These are phyloP conservation scores for Chrysoporthe cubensis DNA, from an alignment of 2,329 filamentous ascomycete genomes.

Conservation along the genomic window DNA sequence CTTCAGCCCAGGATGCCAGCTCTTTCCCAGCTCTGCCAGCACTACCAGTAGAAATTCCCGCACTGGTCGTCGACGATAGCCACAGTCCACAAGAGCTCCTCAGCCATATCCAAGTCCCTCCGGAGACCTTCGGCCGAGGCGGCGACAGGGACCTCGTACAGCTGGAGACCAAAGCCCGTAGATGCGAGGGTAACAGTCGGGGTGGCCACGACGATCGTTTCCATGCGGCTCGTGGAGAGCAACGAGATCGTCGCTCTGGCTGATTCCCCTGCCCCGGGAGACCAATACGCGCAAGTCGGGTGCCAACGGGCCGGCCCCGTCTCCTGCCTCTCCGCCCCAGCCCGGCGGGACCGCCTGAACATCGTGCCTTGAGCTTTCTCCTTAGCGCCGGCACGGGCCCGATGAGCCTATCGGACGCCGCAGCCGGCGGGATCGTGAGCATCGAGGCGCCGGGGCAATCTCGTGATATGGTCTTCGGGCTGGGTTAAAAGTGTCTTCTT, in stretches of 20 bases:
- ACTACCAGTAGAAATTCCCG: too few species aligned
- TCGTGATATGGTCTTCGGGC: not conserved
- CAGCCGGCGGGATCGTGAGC: not conserved
- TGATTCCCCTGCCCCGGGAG: not conserved
- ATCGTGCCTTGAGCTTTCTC: too few species aligned
- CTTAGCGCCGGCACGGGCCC: too few species aligned
- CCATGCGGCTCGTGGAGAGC: not conserved
- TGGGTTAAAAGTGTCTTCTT: not conserved
- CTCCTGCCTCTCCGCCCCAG: not conserved
- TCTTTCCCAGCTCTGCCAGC: too few species aligned
- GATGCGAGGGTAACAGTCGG: not conserved
- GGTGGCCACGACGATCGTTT: not conserved
- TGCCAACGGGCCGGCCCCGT: not conserved
- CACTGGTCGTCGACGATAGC: too few species aligned
- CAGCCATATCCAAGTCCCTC: too few species aligned
- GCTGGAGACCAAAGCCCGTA: not conserved
- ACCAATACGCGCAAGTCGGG: not conserved
- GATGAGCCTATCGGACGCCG: too few species aligned
- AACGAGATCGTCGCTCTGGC: not conserved
- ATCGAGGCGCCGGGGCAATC: not conserved
- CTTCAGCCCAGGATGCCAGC: too few species aligned
- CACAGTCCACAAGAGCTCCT: too few species aligned
- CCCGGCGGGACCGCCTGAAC: too few species aligned
- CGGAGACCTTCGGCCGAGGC: too few species aligned
- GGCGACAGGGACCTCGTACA: not conserved